Evolutionary conservation across 2,329 filamentous ascomycete species (phyloP).

Genomic region (Ramichloridium luteum): DNA sequence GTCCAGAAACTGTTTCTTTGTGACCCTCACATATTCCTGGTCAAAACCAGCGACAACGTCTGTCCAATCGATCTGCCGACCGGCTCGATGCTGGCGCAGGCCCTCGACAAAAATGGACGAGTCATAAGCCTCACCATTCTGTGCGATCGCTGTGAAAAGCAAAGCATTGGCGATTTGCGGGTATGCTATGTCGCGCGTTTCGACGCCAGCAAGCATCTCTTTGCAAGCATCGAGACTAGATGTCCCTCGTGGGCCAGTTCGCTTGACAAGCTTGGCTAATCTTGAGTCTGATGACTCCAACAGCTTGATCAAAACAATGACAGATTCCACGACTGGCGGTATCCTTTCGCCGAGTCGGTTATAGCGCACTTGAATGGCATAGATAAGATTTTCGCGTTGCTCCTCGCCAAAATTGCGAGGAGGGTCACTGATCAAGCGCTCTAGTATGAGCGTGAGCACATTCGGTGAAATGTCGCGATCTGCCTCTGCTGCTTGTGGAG

Average conservation of each 20-base stretch:
- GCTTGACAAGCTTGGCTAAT: slow-evolving; percentile 56
- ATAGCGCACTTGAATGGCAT: slow-evolving; percentile 58
- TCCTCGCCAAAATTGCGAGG: slow-evolving; percentile 74
- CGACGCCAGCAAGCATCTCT: slow-evolving; percentile 44
- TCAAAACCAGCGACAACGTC: slow-evolving; percentile 71
- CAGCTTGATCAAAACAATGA: slow-evolving; percentile 56
- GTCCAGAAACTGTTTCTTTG: slow-evolving; percentile 65
- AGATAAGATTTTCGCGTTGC: slow-evolving; percentile 54
- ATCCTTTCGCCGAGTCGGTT: slow-evolving; percentile 49
- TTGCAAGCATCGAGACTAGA: slow-evolving; percentile 58
- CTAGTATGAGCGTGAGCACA: slow-evolving; percentile 69
- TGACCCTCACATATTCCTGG: slow-evolving; percentile 61
- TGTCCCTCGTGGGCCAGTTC: slow-evolving; percentile 62
- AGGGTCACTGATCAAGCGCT: slow-evolving; percentile 76
- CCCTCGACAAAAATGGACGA: slow-evolving; percentile 54
- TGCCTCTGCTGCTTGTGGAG: slow-evolving; percentile 36
- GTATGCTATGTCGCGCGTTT: slow-evolving; percentile 57
- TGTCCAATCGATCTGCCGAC: slow-evolving; percentile 49
- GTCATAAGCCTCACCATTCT: slow-evolving; percentile 51
- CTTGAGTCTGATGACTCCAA: slow-evolving; percentile 48
- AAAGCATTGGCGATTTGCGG: slow-evolving; percentile 73
- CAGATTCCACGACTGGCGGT: slow-evolving; percentile 58
- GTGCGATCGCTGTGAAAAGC: slow-evolving; percentile 54
- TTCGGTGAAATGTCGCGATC: slow-evolving; percentile 54
- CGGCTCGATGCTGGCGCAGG: slow-evolving; percentile 42